Percentiles rank a stretch among this genome's conserved stretches.
phyloP scores from a whole-genome alignment of 805 yeast species.

The Candida pseudoglaebosa region DNA sequence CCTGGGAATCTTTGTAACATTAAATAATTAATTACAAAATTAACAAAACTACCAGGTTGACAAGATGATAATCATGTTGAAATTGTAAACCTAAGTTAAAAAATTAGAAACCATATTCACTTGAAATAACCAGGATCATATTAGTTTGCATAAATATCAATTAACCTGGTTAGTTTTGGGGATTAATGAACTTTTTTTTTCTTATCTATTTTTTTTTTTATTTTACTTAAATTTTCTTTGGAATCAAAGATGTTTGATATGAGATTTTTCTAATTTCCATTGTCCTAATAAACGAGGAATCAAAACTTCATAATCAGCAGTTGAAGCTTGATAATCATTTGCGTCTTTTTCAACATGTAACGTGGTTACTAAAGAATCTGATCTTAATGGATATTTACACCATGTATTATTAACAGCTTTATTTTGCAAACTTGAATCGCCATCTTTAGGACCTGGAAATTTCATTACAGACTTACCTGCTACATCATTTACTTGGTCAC shows the following conservation, averaged over 20 bases:
- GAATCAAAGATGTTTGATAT: slow-evolving; percentile 26
- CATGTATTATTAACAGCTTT: slow-evolving; percentile 24
- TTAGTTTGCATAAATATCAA: too few relatives aligned
- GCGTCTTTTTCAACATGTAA: slow-evolving; percentile 70
- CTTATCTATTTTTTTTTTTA: too few relatives aligned
- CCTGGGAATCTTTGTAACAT: too few relatives aligned
- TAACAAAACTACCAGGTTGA: too few relatives aligned
- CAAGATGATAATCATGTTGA: too few relatives aligned
- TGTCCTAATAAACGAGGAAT: slow-evolving; percentile 56
- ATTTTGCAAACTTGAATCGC: slow-evolving; percentile 8
- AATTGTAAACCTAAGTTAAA: too few relatives aligned
- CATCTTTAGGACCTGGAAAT: slow-evolving; percentile 43
- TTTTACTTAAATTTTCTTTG: too few relatives aligned
- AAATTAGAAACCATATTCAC: too few relatives aligned
- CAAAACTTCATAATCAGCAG: slow-evolving; percentile 63
- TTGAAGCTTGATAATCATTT: slow-evolving; percentile 42
- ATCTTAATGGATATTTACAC: slow-evolving; percentile 51
- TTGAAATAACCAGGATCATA: too few relatives aligned
- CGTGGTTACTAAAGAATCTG: slow-evolving; percentile 60
- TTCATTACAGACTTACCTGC: slow-evolving; percentile 12
- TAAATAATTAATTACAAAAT: too few relatives aligned
- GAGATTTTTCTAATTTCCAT: slow-evolving; percentile 25
- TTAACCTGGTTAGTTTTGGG: background rate
- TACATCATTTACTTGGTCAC: slow-evolving; percentile 16
- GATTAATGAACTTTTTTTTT: background rate